Evolutionary conservation across 1,284 basidiomycete species (phyloP), one percentile per base, ranked within the genome.

Genomic region (Cutaneotrichosporon sp.): DNA sequence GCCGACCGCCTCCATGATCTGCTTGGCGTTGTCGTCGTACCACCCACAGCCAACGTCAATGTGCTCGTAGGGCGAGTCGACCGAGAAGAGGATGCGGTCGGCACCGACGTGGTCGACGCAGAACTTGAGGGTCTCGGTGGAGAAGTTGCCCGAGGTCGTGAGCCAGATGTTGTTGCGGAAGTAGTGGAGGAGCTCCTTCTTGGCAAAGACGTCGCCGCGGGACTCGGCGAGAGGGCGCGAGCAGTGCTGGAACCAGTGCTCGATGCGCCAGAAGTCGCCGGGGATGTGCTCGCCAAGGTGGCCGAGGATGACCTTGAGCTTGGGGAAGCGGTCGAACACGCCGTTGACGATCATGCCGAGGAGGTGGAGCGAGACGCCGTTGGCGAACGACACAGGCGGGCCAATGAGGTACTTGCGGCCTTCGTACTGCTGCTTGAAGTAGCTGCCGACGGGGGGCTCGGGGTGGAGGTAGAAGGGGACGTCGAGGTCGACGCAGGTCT

Each of bases 291-390:
- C 75, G 65, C 75, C 75, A 16, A 76, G 69, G 67, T 76, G 75
- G 33, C 75, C 75, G n/a, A 77, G 71, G 42, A 77, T 77, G 59
- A 77, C 69, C 66, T 74, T 73, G 64, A 77, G 75, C 69, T 77
- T 77, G 18, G 74, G 75, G 66, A 73, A 72, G 24, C 75, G 72
- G 69, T 77, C 75, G 34, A 77, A 77, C 20, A 77, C 75, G 42
- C 75, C 75, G 64, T 77, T 77, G 67, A 71, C 68, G 52, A 77
- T 73, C 71, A 77, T 72, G 31, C 73, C 74, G 54, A 76, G 71
- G 20, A 77, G 51, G 59, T 77, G 75, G 13, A 72, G 67, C 4
- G 71, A 72, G 42, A 77, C 75, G 33, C 73, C 73, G 65, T 74
- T 77, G 64, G 75, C 74, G 47, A 77, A 77, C 3, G 67, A 70